These are phyloP conservation scores for Aleurites moluccanus DNA, from an alignment of 441 rosid species.

Conservation along the genomic window DNA sequence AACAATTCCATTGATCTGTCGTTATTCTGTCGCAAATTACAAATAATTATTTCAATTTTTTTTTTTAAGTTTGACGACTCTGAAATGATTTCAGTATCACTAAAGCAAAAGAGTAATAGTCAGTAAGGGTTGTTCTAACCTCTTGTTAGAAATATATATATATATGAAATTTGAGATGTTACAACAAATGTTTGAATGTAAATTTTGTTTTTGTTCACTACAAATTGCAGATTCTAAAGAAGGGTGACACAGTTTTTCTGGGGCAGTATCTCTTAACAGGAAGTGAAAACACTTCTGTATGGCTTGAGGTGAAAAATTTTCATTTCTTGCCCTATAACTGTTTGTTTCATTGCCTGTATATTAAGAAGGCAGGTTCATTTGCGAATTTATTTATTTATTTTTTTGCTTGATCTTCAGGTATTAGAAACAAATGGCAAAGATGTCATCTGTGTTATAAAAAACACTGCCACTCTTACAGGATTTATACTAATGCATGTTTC, in stretches of 20 bases:
- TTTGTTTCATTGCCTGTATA: neutral
- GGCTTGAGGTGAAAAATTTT: conserved; percentile 17
- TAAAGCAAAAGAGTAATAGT: too few species aligned
- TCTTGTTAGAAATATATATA: too few species aligned
- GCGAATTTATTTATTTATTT: neutral
- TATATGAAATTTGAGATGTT: too few species aligned
- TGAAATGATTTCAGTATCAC: too few species aligned
- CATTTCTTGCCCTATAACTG: neutral
- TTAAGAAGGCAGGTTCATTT: neutral
- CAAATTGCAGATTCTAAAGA: conserved; percentile 14
- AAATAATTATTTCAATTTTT: too few species aligned
- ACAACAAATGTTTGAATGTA: neutral
- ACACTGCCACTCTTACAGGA: conserved; percentile 18
- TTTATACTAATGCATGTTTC: conserved; percentile 16
- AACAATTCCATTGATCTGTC: too few species aligned
- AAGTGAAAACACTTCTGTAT: conserved; percentile 17
- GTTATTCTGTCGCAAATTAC: too few species aligned
- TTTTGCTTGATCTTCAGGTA: neutral
- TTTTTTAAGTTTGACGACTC: too few species aligned
- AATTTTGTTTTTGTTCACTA: neutral
- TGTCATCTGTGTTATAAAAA: conserved; percentile 12
- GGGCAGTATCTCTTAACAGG: conserved; percentile 24
- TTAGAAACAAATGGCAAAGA: conserved; percentile 11
- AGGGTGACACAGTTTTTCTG: conserved; percentile 8
- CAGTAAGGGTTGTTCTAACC: too few species aligned